Evolutionary conservation across 805 yeast species (phyloP).

Genomic region (Barnettozyma sucrosica): DNA sequence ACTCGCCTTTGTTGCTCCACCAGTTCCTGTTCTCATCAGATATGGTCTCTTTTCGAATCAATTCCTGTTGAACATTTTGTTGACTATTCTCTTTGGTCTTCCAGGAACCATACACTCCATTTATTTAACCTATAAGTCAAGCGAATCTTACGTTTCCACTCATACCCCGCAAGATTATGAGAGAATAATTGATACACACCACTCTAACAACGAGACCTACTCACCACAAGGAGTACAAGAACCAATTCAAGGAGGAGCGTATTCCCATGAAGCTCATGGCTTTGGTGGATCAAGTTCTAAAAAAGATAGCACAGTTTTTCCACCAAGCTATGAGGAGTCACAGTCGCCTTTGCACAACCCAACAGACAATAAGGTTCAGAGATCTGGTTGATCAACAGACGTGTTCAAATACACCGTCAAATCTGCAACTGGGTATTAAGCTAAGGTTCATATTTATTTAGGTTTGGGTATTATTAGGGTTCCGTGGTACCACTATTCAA

Average conservation of each 20-base stretch:
- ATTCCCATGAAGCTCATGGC: not conserved
- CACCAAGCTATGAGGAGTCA: slow-evolving; percentile 21
- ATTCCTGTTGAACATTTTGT: slow-evolving; percentile 50
- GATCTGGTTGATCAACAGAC: not conserved
- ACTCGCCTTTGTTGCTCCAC: slow-evolving; percentile 63
- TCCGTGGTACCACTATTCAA: no score
- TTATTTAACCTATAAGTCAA: slow-evolving; percentile 24
- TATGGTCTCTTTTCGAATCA: slow-evolving; percentile 55
- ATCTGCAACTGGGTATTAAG: not conserved
- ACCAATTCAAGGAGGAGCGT: not conserved
- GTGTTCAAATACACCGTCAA: not conserved
- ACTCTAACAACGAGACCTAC: not conserved
- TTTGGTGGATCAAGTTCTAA: slow-evolving; percentile 1
- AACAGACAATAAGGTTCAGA: slow-evolving; percentile 25
- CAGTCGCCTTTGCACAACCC: not conserved
- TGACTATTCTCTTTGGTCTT: slow-evolving; percentile 67
- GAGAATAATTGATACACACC: slow-evolving; percentile 15
- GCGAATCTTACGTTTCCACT: not conserved
- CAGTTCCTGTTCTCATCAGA: slow-evolving; percentile 64
- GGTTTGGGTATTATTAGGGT: not conserved
- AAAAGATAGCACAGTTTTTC: slow-evolving; percentile 1
- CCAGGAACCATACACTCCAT: slow-evolving; percentile 71
- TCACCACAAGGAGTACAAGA: not conserved
- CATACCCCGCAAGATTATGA: slow-evolving; percentile 16
- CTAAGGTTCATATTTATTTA: not conserved